Base-by-base conservation (phyloP, 163 green algal genomes). In the Trebouxiophyceae sp. region DNA sequence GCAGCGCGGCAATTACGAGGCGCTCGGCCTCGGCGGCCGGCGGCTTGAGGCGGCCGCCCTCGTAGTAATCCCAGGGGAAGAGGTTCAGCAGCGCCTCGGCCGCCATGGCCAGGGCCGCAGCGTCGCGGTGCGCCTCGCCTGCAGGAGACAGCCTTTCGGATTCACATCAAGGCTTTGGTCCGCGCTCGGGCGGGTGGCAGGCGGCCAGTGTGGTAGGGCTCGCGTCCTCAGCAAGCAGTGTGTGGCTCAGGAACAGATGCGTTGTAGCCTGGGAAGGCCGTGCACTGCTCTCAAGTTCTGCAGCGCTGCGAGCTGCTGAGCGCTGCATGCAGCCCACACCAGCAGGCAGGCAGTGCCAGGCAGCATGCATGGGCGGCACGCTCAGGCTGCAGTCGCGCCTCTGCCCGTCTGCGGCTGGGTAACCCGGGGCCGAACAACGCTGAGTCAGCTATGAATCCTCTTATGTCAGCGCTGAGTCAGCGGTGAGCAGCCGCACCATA, bases 1-100 rank as follows among this genome's bases (percentile, higher is more conserved):
- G n/a, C 34, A 87, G 74, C 1, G 69, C 70, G 16, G 64, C 27
- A 1, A 26, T 28, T 39, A 86, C 39, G 28, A 81, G 70, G 23
- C 23, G 24, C 62, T 86, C 76, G 20, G 79, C 75, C 20, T 59
- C 59, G 3, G 45, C 66, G 5, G 75, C 73, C 24, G 50, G 55
- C 6, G 67, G 54, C 24, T 67, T 66, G 46, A 78, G 47, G 23
- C 2, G 16, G 33, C 59, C 45, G n/a, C 46, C 39, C 39, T n/a
- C 12, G 39, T 39, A 50, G 39, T 50, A 50, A 50, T 50, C 39
- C 39, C 47, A 57, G 47, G 47, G 50, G 12, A 33, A 28, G 5
- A 55, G 19, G 30, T 57, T 62, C 63, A 71, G 65, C 56, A 45
- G 34, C 19, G n/a, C 57, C 45, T 66, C 65, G 33, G 56, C 65